These are phyloP conservation scores for Calocera viscosa DNA, from an alignment of 768 basidiomycete species.

Conservation along the genomic window DNA sequence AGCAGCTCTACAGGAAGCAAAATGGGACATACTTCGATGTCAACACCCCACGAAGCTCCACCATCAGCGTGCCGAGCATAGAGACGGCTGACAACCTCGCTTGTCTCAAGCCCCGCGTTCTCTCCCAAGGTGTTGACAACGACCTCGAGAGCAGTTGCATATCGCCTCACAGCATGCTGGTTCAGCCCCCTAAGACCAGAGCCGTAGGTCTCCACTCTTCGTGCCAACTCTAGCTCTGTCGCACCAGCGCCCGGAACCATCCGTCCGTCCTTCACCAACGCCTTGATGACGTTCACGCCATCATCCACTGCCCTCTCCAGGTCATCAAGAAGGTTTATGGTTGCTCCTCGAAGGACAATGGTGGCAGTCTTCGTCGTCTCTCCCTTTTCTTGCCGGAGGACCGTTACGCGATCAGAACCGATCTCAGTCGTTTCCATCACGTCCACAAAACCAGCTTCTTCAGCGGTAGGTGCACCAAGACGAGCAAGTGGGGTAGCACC, in stretches of 20 bases:
- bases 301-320: slow-evolving; percentile 94
- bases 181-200: slow-evolving; percentile 77
- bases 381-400: slow-evolving; percentile 67
- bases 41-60: slow-evolving; percentile 70
- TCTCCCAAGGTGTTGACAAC: slow-evolving; percentile 86
- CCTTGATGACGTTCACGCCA: slow-evolving; percentile 91
- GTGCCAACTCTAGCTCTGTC: slow-evolving; percentile 83
- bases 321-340: slow-evolving; percentile 86
- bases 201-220: slow-evolving; percentile 73
- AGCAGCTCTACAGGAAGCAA: too few relatives aligned
- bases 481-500: slow-evolving; percentile 93
- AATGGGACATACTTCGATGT: slow-evolving; percentile 55
- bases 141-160: slow-evolving; percentile 80
- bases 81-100: slow-evolving; percentile 76
- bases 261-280: slow-evolving; percentile 76
- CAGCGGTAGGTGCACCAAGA: slow-evolving; percentile 87
- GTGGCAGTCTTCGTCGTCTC: slow-evolving; percentile 85
- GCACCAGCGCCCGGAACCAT: slow-evolving; percentile 92
- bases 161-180: slow-evolving; percentile 88
- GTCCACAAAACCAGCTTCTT: slow-evolving; percentile 89
- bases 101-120: slow-evolving; percentile 83
- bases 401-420: slow-evolving; percentile 95
- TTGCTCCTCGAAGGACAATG: slow-evolving; percentile 89
- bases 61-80: slow-evolving; percentile 82
- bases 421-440: slow-evolving; percentile 92